Percentiles rank a stretch among this genome's conserved stretches.
Conservation (phyloP, 2,329 filamentous ascomycete genomes). For the Monilinia laxa region DNA sequence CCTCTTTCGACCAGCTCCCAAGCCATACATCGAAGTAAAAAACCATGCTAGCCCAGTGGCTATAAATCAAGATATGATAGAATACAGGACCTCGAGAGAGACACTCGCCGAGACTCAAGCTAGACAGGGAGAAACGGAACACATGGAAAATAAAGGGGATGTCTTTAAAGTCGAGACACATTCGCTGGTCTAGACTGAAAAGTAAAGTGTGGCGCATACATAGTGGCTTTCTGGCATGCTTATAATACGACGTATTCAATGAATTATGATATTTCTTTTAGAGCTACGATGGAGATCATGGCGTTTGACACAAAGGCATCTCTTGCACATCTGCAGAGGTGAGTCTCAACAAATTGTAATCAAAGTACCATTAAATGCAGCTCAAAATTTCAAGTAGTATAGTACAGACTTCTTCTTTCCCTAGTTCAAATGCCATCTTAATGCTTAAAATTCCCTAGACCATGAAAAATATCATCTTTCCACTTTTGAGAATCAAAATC, state of each 20-base stretch:
- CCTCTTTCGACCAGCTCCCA: constrained; percentile 3
- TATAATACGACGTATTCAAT: not conserved
- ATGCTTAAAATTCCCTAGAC: not conserved
- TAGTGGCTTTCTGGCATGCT: no score
- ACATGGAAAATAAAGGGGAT: not conserved
- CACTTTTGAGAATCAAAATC: not conserved
- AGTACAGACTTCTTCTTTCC: not conserved
- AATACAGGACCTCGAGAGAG: not conserved
- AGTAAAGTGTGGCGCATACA: not conserved
- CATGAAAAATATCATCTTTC: not conserved
- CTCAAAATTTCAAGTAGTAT: no score
- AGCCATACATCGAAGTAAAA: constrained; percentile 17
- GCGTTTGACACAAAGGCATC: not conserved
- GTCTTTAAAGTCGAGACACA: not conserved
- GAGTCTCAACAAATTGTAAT: not conserved
- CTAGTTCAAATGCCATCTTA: not conserved
- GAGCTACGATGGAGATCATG: not conserved
- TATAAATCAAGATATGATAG: not conserved
- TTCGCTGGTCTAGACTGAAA: not conserved
- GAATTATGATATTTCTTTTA: not conserved
- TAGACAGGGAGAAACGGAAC: not conserved
- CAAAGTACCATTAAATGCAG: no score
- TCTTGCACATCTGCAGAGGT: not conserved
- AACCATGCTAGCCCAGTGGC: not conserved
- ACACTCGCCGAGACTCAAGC: not conserved